A percentile compares a stretch with the other conserved stretches of the same genome.
Conservation (phyloP, 306 rosid genomes). For the Fagus crenata region DNA sequence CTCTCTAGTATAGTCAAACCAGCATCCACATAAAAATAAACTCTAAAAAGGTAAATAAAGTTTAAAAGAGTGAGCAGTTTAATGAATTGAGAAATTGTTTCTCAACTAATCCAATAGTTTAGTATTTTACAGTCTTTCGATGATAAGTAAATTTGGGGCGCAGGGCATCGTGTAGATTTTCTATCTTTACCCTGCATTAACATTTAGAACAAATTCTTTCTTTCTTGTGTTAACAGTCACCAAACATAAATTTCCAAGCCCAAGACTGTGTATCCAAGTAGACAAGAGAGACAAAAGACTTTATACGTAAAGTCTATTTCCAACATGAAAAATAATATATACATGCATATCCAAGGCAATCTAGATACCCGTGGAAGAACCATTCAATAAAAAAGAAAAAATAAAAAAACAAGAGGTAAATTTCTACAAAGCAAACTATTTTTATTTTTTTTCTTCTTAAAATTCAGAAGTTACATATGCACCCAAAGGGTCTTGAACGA, state of each 20-base stretch:
- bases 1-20: no score
- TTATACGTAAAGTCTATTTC: not conserved
- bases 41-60: not conserved
- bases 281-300: not conserved
- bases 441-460: not conserved
- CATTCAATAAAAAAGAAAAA: no score
- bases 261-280: conserved; percentile 3
- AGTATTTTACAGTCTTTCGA: not conserved
- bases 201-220: conserved; percentile 15
- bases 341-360: not conserved
- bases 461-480: not conserved
- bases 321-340: conserved; percentile 3
- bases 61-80: not conserved
- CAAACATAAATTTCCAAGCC: conserved; percentile 6
- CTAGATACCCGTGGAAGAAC: not conserved
- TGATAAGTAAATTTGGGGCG: not conserved
- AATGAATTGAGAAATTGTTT: not conserved
- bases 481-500: not conserved
- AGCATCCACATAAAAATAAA: not conserved
- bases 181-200: no score
- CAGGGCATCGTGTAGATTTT: not conserved
- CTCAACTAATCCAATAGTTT: not conserved
- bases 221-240: conserved; percentile 8
- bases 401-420: not conserved
- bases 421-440: not conserved